Base-by-base conservation (phyloP, 768 basidiomycete genomes). In the Leccinum rimulosum region DNA sequence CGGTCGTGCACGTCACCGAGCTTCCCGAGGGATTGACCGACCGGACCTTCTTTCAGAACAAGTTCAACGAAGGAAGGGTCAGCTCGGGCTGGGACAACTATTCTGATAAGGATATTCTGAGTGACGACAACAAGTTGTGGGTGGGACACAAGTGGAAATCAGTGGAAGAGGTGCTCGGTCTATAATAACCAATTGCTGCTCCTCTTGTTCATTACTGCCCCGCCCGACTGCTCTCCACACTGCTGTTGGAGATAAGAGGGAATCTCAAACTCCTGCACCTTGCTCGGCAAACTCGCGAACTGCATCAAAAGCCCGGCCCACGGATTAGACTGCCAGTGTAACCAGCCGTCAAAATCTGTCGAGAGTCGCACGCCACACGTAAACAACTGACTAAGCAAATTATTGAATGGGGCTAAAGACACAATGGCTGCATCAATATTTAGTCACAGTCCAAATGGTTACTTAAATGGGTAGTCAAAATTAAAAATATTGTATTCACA, bases 301-400 rank as follows among this genome's bases (percentile, higher is more conserved):
- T 76, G 76, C 73, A 79, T 73, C 45, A 80, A 36, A 30, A 80
- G 63, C 8, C 78, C 78, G 0, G 75, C 69, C 0, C 22, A 22
- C 22, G 22, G 22, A 22, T 22, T 22, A 22, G 22, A 22, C n/a
- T n/a, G n/a, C n/a, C n/a, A n/a, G n/a, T n/a, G 22, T 22, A 22
- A 22, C 22, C 22, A 22, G 22, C 22, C 22, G 22, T 22, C 22
- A 1, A 22, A 22, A 22, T 22, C 22, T 22, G 22, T 22, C 22
- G 22, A 22, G 22, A 22, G 22, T 22, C 22, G 22, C 22, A 22
- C 22, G 22, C 22, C 22, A 22, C 22, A 22, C 22, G 22, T 22
- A 22, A 22, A 22, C 22, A 22, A 22, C 22, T 22, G 22, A 22
- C 22, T 22, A 22, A 22, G 22, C 22, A 22, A 22, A 22, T 22